Evolutionary conservation across 2,329 filamentous ascomycete species (phyloP), one percentile per base, ranked within the genome.

Genomic region (Ciborinia camelliae): DNA sequence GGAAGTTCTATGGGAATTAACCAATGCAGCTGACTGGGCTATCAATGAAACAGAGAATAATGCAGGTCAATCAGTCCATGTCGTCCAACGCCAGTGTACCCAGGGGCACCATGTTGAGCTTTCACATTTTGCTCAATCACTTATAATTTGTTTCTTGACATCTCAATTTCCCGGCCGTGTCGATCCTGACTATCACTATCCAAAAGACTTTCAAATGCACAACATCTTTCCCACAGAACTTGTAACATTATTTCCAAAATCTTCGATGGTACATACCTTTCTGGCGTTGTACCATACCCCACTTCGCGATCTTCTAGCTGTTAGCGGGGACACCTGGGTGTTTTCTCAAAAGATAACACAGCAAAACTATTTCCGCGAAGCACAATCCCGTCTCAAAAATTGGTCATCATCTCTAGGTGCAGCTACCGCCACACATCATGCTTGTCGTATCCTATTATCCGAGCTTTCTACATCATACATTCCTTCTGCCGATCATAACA

Each of bases 301-400:
- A n/a, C 79, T 87, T 5, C 80, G 82, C 67, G 80, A 81, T 68
- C 79, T 87, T 0, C 78, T 87, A 23, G 83, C 83, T 14, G 82
- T 86, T 9, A 82, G 82, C 35, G 84, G 84, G 55, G 81, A 86
- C 67, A 84, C 80, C 61, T 86, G 83, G 83, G 76, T 84, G 26
- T 85, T 86, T 70, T 80, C 80, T 59, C 79, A 80, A 63, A 86
- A 86, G 70, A 75, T 86, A 6, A 73, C 79, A 2, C 75, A 78
- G 5, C 73, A 75, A 2, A 76, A 77, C 32, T 72, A 76, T 14
- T 86, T 82, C 68, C 70, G 75, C 52, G 78, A 81, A 67, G 80
- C 83, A 66, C 79, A 82, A 71, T 75, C 74, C 62, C 78, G 78
- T 23, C 76, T 87, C 4, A 76, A 77, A 35, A 70, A 72, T 41